Percentiles rank a stretch among this genome's conserved stretches.
phyloP scores from a whole-genome alignment of 1,284 basidiomycete species.

The Microbotryomycetes sp. region DNA sequence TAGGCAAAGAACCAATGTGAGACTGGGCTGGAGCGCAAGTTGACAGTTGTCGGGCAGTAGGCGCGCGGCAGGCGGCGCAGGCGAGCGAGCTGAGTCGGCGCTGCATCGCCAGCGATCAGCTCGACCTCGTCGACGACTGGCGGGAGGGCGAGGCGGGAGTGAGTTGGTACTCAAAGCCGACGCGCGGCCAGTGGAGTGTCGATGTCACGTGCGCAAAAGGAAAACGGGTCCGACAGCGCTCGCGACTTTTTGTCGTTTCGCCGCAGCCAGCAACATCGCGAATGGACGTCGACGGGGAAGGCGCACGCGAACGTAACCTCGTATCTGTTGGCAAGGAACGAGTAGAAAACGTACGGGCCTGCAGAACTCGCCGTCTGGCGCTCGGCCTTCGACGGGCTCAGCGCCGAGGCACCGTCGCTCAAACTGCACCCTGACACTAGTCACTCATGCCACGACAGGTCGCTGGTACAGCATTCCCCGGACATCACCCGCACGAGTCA shows the following conservation, averaged over 20 bases:
- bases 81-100: background rate
- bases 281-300: background rate
- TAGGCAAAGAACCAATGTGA: constrained; percentile 74
- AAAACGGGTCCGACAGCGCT: no score
- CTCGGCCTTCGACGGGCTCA: background rate
- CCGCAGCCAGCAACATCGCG: no score
- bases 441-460: constrained; percentile 47
- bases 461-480: constrained; percentile 77
- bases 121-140: background rate
- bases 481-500: constrained; percentile 74
- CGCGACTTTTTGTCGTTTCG: no score
- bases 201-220: no score
- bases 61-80: background rate
- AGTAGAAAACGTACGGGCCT: constrained; percentile 27
- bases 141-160: background rate
- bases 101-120: background rate
- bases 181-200: no score
- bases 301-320: constrained; percentile 10
- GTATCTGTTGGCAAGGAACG: constrained; percentile 29
- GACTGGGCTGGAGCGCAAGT: constrained; percentile 32
- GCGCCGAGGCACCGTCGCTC: background rate
- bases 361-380: background rate
- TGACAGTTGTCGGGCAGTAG: background rate
- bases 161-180: no score
- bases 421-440: background rate